A percentile compares a stretch with the other conserved stretches of the same genome.
These are phyloP conservation scores for Grigorovia humatica DNA, from an alignment of 805 yeast genomes.

Conservation along the genomic window DNA sequence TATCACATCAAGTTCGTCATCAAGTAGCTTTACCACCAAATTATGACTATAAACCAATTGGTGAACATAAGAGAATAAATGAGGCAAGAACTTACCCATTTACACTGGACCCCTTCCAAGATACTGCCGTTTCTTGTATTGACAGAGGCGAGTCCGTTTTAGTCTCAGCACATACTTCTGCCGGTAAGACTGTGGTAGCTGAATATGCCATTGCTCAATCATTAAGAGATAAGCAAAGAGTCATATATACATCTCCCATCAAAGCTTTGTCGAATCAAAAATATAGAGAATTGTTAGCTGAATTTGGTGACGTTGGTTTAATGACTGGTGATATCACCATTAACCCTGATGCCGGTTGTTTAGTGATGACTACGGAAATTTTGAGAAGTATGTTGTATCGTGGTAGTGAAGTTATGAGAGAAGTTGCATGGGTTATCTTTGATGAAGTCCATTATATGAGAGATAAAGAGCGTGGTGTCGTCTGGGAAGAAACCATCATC, in stretches of 20 bases:
- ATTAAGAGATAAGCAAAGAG: constrained; percentile 83
- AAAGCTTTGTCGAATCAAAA: constrained; percentile 92
- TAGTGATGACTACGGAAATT: constrained; percentile 98
- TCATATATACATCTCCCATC: constrained; percentile 90
- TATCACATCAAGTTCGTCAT: constrained; percentile 91
- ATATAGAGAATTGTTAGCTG: constrained; percentile 82
- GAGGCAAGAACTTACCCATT: constrained; percentile 92
- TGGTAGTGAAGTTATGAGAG: constrained; percentile 97
- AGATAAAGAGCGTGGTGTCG: constrained; percentile 96
- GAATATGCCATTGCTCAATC: constrained; percentile 96
- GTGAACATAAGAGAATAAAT: constrained; percentile 64
- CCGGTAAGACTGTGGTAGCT: constrained; percentile 95
- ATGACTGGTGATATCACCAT: constrained; percentile 99
- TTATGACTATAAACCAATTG: constrained; percentile 78
- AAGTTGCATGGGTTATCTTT: constrained; percentile 96
- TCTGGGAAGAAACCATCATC: constrained; percentile 98
- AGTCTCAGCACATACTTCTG: constrained; percentile 96
- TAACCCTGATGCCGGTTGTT: constrained; percentile 95
- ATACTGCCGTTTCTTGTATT: constrained; percentile 90
- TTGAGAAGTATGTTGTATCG: constrained; percentile 91
- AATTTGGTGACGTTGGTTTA: constrained; percentile 92
- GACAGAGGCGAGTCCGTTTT: constrained; percentile 90
- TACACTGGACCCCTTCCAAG: constrained; percentile 93
- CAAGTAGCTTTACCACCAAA: constrained; percentile 95
- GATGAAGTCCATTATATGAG: constrained; percentile 99